Evolutionary conservation across 2,329 filamentous ascomycete species (phyloP), one percentile per base, ranked within the genome.

Genomic region (Colletotrichum tropicicola): DNA sequence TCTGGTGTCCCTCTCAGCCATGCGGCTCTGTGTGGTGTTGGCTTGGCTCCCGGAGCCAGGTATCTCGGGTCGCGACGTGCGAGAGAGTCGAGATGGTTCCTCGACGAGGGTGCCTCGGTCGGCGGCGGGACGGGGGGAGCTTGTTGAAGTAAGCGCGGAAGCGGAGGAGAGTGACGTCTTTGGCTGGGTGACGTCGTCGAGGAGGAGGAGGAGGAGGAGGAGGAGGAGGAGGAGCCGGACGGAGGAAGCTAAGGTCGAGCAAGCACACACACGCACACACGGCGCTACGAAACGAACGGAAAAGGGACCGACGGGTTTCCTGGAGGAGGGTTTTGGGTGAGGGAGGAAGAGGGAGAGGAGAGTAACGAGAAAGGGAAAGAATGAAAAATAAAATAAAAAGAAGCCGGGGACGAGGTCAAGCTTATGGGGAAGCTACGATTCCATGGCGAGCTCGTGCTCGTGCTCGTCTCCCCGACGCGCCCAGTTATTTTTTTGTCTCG

Each of bases 1-100:
- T 62, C 57, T 61, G 21, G 62, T 51, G 28, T 39, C 57, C 25
- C 58, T 59, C 53, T 65, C 49, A 54, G 62, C 62, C 62, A 65
- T 65, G 28, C 62, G 25, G 30, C 9, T 44, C 12, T 35, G 41
- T n/a, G 4, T 45, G 19, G 32, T 9, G n/a, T 32, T n/a, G n/a
- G n/a, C 6, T 35, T 6, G 45, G 15, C 10, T 45, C 7, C 12
- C 15, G 43, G 17, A 48, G 21, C 23, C 41, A 8, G 7, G n/a
- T n/a, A n/a, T n/a, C n/a, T n/a, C n/a, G n/a, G 6, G 21, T 6
- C 15, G 30, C 30, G 15, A 35, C 30, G 9, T 15, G 9, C 30
- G 30, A 15, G 30, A 35, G 30, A 35, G 45, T 51, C 27, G 10
- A n/a, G 37, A 45, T 19, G 13, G n/a, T n/a, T 44, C 52, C 10